Percentiles rank a stretch among this genome's conserved stretches.
These are phyloP conservation scores for Talaromyces trachyspermus DNA, from an alignment of 495 filamentous ascomycete species.

Conservation along the genomic window DNA sequence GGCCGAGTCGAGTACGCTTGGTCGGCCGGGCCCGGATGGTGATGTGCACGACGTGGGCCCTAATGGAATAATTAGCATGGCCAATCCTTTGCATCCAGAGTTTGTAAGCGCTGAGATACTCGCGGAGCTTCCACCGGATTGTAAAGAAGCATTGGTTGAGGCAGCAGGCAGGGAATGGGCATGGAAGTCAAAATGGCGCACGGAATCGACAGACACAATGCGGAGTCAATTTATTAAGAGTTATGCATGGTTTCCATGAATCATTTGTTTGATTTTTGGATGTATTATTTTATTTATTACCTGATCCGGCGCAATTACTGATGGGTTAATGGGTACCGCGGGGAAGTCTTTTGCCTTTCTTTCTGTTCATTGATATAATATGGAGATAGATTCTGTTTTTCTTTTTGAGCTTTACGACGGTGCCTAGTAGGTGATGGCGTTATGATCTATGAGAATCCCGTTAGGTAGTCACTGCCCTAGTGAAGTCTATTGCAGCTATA, in stretches of 20 bases:
- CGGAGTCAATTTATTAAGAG: conserved; percentile 45
- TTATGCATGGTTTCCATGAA: conserved; percentile 40
- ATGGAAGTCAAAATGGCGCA: conserved; percentile 69
- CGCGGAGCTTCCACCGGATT: conserved; percentile 62
- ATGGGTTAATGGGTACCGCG: too few relatives aligned
- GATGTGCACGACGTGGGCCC: conserved; percentile 51
- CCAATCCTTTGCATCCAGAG: conserved; percentile 31
- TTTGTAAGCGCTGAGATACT: conserved; percentile 59
- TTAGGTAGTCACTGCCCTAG: too few relatives aligned
- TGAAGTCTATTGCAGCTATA: too few relatives aligned
- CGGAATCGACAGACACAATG: conserved; percentile 46
- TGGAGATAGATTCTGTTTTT: too few relatives aligned
- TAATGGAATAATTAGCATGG: conserved; percentile 53
- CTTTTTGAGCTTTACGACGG: too few relatives aligned
- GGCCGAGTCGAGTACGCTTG: conserved; percentile 49
- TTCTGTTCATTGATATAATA: too few relatives aligned
- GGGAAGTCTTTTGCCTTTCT: too few relatives aligned
- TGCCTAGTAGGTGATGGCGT: too few relatives aligned
- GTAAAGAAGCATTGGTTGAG: conserved; percentile 58
- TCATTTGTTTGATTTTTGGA: not conserved
- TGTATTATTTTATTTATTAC: not conserved
- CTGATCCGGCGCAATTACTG: not conserved
- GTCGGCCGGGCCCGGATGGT: conserved; percentile 59
- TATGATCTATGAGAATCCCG: too few relatives aligned
- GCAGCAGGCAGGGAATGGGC: conserved; percentile 51